Evolutionary conservation across 768 basidiomycete species (phyloP).

Genomic region (Dacryopinax spathularia): DNA sequence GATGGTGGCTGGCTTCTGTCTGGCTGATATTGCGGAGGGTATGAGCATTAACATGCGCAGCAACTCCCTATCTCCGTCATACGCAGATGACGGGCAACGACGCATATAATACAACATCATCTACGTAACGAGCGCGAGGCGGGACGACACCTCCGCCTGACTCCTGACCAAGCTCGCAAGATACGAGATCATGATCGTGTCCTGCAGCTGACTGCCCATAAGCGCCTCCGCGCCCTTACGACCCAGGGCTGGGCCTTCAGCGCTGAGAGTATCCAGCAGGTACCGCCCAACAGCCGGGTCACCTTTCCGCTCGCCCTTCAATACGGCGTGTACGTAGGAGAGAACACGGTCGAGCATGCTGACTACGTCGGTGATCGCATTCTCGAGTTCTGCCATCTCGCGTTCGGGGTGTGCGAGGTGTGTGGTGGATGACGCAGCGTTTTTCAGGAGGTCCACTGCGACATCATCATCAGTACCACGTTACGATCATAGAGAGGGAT

Average conservation of each 20-base stretch:
- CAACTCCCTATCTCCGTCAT: too few relatives aligned
- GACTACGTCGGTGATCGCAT: slow-evolving; percentile 54
- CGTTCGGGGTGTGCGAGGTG: slow-evolving; percentile 26
- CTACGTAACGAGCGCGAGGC: slow-evolving; percentile 55
- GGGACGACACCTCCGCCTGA: slow-evolving; percentile 82
- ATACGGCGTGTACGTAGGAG: slow-evolving; percentile 65
- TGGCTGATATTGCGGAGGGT: neutral
- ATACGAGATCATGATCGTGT: slow-evolving; percentile 89
- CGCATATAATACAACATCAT: neutral
- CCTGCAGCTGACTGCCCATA: slow-evolving; percentile 67
- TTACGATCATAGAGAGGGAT: slow-evolving; percentile 6
- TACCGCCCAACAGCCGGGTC: slow-evolving; percentile 82
- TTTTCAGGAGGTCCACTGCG: slow-evolving; percentile 58
- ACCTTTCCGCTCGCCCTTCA: slow-evolving; percentile 60
- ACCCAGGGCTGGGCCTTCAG: slow-evolving; percentile 55
- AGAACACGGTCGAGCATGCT: slow-evolving; percentile 76
- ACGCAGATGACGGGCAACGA: too few relatives aligned
- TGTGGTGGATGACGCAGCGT: slow-evolving; percentile 15
- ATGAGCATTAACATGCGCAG: neutral
- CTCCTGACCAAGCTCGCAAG: slow-evolving; percentile 83
- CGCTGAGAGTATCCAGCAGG: slow-evolving; percentile 71
- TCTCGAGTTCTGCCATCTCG: slow-evolving; percentile 63
- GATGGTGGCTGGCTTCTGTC: neutral
- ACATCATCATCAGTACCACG: slow-evolving; percentile 6
- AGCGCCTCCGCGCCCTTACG: slow-evolving; percentile 33